A percentile compares a stretch with the other conserved stretches of the same genome.
phyloP scores from a whole-genome alignment of 2,329 filamentous ascomycete genomes.

The Neocucurbitaria cava region DNA sequence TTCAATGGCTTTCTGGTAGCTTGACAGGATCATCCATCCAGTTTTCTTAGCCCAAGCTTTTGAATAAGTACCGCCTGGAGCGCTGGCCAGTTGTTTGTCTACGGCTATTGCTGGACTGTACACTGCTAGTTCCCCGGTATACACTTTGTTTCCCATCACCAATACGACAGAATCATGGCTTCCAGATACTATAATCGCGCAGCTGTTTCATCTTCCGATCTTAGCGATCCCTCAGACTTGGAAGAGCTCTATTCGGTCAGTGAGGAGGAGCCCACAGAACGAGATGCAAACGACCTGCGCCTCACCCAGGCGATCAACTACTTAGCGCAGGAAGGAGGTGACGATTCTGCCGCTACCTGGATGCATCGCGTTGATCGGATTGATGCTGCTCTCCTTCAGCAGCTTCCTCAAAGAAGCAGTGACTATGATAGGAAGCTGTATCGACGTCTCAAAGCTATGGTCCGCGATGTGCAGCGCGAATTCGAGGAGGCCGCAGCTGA shows the following conservation, averaged over 20 bases:
- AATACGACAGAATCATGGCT: constrained; percentile 7
- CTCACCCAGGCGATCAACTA: constrained; percentile 39
- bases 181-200: neutral
- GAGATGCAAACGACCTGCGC: constrained; percentile 26
- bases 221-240: constrained; percentile 9
- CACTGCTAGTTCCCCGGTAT: neutral
- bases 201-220: constrained; percentile 2
- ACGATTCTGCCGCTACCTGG: constrained; percentile 25
- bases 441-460: constrained; percentile 23
- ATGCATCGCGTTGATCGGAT: constrained; percentile 34
- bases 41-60: neutral
- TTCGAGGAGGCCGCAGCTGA: constrained; percentile 15
- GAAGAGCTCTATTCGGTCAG: constrained; percentile 8
- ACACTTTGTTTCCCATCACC: neutral
- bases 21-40: neutral
- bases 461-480: constrained; percentile 25
- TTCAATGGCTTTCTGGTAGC: constrained; percentile 5
- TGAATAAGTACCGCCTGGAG: neutral
- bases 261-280: constrained; percentile 6
- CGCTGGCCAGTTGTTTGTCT: constrained; percentile 10
- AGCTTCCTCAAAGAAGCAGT: constrained; percentile 17
- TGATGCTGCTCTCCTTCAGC: constrained; percentile 29
- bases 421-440: constrained; percentile 31
- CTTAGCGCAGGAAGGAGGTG: constrained; percentile 27
- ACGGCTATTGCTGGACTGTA: neutral